Conservation (phyloP, 306 rosid genomes). For the Acacia acuminata region DNA sequence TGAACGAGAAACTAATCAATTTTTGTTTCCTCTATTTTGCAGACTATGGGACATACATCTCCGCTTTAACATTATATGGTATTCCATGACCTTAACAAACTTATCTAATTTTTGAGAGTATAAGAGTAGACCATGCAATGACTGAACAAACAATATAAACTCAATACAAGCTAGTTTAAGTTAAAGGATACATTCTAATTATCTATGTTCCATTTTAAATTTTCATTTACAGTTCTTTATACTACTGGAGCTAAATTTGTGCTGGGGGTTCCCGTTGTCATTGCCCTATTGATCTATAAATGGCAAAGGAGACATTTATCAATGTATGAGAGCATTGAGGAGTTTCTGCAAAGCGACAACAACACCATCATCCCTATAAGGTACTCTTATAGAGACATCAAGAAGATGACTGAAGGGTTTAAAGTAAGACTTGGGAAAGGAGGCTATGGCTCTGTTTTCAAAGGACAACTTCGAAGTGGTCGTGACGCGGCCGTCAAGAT, state of each 20-base stretch:
- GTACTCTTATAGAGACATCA: conserved; percentile 26
- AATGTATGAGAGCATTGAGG: too few species aligned
- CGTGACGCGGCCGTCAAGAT: conserved; percentile 27
- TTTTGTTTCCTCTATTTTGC: too few species aligned
- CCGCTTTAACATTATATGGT: neutral
- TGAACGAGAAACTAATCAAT: too few species aligned
- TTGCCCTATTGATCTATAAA: too few species aligned
- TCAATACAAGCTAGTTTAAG: neutral
- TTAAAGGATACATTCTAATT: too few species aligned
- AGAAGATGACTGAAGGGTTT: conserved; percentile 7
- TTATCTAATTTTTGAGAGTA: too few species aligned
- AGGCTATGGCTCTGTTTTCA: conserved; percentile 29
- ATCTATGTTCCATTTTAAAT: too few species aligned
- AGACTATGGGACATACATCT: neutral
- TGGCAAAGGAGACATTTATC: too few species aligned
- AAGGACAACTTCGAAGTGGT: conserved; percentile 23
- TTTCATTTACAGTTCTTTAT: too few species aligned
- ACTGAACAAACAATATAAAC: neutral
- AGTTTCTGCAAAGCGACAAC: neutral
- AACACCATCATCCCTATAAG: neutral
- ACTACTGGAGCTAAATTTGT: too few species aligned
- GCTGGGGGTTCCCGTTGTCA: too few species aligned
- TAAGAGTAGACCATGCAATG: too few species aligned
- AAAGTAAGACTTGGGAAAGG: conserved; percentile 11
- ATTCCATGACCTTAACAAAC: neutral